phyloP scores from a whole-genome alignment of 1,284 basidiomycete species.

The Sanghuangporus weigelae region DNA sequence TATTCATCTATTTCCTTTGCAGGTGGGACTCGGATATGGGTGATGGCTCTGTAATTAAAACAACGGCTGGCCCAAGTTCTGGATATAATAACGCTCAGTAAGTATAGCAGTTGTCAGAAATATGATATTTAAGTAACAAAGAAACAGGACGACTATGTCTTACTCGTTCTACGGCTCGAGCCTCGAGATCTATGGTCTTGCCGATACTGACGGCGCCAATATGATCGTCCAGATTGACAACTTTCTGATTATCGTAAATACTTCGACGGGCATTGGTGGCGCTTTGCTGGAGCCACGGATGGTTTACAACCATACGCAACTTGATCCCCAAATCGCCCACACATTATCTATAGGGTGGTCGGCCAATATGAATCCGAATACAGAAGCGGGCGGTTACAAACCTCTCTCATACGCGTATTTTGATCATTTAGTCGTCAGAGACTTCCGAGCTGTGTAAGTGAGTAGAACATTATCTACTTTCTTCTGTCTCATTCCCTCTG shows the following conservation, averaged over 20 bases:
- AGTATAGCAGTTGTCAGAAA: neutral
- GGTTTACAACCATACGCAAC: neutral
- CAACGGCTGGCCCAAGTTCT: slow-evolving; percentile 11
- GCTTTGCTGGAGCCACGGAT: neutral
- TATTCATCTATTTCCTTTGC: neutral
- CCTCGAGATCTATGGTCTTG: slow-evolving; percentile 12
- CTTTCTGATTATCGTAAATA: slow-evolving; percentile 3
- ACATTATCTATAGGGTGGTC: slow-evolving; percentile 12
- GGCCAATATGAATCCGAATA: neutral
- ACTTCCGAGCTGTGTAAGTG: slow-evolving; percentile 14
- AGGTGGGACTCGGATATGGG: slow-evolving; percentile 15
- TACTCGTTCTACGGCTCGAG: slow-evolving; percentile 14
- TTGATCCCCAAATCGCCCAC: slow-evolving; percentile 9
- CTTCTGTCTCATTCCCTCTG: neutral
- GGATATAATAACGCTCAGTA: slow-evolving; percentile 10
- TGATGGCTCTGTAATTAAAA: slow-evolving; percentile 10
- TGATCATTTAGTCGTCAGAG: slow-evolving; percentile 9
- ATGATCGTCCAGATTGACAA: slow-evolving; percentile 16
- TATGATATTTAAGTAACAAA: neutral
- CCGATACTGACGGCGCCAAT: slow-evolving; percentile 8
- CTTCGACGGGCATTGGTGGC: slow-evolving; percentile 1
- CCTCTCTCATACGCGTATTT: slow-evolving; percentile 8
- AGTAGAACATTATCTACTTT: neutral
- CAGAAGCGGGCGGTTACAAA: neutral
- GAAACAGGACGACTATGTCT: slow-evolving; percentile 2